Percentiles rank a stretch among this genome's conserved stretches.
Conservation (phyloP, 169 alveolate genomes). For the Plasmodium gallinaceum region DNA sequence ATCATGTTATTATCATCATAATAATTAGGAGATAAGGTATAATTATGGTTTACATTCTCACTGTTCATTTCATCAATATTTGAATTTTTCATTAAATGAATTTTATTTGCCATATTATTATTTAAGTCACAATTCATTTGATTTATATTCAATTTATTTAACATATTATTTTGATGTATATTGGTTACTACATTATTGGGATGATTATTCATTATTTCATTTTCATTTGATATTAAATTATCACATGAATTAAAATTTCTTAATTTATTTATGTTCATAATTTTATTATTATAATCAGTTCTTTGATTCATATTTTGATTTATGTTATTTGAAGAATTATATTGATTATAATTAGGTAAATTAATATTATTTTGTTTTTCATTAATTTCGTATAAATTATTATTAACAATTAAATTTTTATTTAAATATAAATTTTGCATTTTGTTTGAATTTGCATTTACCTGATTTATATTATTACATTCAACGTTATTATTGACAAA, state of each 20-base stretch:
- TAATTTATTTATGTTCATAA: neutral
- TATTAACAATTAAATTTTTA: conserved; percentile 4
- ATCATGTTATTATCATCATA: neutral
- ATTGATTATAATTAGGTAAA: neutral
- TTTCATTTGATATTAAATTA: neutral
- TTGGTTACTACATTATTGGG: neutral
- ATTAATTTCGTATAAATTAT: neutral
- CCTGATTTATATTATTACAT: neutral
- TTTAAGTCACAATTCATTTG: neutral
- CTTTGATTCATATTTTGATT: neutral
- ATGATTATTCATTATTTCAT: neutral
- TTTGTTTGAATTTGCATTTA: conserved; percentile 4
- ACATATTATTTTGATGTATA: neutral
- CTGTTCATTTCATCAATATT: neutral
- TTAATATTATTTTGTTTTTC: neutral
- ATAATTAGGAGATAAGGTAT: neutral
- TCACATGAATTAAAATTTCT: neutral
- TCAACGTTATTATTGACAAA: neutral
- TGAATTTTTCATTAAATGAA: neutral
- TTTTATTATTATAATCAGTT: neutral
- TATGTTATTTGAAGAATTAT: neutral
- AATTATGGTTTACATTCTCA: neutral
- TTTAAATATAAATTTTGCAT: conserved; percentile 2
- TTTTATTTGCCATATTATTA: neutral
- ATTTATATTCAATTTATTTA: neutral